These are phyloP conservation scores for Neofusicoccum sp. DNA, from an alignment of 2,329 filamentous ascomycete genomes.

Conservation along the genomic window DNA sequence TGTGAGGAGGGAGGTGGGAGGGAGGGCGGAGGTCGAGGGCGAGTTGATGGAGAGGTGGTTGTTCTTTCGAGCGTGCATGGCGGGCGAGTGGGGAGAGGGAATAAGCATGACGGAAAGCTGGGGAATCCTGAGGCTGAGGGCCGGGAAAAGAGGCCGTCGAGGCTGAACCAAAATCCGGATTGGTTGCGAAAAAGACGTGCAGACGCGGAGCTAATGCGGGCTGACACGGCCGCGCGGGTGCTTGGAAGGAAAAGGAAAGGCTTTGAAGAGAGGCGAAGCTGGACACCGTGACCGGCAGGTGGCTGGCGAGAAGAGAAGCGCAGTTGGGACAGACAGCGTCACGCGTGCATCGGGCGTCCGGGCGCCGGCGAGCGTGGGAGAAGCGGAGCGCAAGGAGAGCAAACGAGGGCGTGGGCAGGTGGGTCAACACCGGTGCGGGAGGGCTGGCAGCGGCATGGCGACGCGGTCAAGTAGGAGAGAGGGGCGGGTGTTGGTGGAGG, in stretches of 20 bases:
- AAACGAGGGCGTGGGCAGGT: neutral
- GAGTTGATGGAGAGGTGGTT: conserved; percentile 51
- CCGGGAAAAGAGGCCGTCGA: conserved; percentile 26
- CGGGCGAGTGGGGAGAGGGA: conserved; percentile 24
- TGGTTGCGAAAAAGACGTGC: neutral
- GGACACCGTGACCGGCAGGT: conserved; percentile 12
- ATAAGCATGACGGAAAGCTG: conserved; percentile 16
- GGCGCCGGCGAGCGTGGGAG: neutral
- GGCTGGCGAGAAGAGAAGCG: neutral
- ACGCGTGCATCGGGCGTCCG: conserved; percentile 2
- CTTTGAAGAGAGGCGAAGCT: neutral
- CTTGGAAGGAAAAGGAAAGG: conserved; percentile 9
- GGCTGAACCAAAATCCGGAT: conserved; percentile 1
- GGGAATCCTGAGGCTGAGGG: conserved; percentile 20
- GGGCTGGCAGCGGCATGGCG: neutral
- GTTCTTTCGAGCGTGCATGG: conserved; percentile 51
- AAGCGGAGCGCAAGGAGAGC: neutral
- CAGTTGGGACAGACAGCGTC: conserved; percentile 9
- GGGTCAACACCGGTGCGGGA: neutral
- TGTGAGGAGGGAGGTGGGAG: conserved; percentile 39
- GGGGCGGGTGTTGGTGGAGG: neutral
- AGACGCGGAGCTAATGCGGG: conserved; percentile 14
- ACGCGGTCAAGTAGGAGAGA: neutral
- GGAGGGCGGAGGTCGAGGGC: conserved; percentile 36
- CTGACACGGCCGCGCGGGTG: neutral